phyloP scores from a whole-genome alignment of 345 rosid genomes.

The Microthlaspi erraticum region DNA sequence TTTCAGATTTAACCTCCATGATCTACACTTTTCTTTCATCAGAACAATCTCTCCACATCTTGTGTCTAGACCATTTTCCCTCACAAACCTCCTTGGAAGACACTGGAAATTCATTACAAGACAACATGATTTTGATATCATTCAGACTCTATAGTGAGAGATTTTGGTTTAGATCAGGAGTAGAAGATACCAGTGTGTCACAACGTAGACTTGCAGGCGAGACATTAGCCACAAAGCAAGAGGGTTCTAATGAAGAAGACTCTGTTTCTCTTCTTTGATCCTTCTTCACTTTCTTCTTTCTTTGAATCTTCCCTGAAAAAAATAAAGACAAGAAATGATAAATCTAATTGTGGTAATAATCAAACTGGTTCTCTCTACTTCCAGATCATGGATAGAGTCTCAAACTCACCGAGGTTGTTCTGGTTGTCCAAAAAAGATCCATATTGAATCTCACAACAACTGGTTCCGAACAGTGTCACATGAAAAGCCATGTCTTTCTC shows the following conservation, averaged over 20 bases:
- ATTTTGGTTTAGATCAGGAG: neutral
- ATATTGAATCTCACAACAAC: conserved; percentile 26
- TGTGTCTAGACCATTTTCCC: neutral
- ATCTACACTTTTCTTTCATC: conserved; percentile 14
- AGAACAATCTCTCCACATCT: conserved; percentile 10
- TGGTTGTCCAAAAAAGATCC: neutral
- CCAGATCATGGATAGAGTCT: neutral
- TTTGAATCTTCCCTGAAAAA: conserved; percentile 13
- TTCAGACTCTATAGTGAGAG: neutral
- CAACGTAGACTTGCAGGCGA: neutral
- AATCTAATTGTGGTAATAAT: neutral
- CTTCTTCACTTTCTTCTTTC: neutral
- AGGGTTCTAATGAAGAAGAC: neutral
- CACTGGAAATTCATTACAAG: conserved; percentile 3
- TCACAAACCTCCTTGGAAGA: conserved; percentile 19
- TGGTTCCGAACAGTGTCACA: neutral
- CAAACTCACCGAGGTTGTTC: neutral
- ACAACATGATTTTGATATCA: neutral
- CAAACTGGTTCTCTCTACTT: neutral
- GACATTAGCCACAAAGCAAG: conserved; percentile 6
- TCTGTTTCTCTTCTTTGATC: neutral
- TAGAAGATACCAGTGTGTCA: conserved; percentile 3
- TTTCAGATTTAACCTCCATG: neutral
- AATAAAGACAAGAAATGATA: neutral
- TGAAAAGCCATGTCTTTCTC: conserved; percentile 21